phyloP scores from a whole-genome alignment of 352 stramenopile genomes.

The Phytophthora multivora region DNA sequence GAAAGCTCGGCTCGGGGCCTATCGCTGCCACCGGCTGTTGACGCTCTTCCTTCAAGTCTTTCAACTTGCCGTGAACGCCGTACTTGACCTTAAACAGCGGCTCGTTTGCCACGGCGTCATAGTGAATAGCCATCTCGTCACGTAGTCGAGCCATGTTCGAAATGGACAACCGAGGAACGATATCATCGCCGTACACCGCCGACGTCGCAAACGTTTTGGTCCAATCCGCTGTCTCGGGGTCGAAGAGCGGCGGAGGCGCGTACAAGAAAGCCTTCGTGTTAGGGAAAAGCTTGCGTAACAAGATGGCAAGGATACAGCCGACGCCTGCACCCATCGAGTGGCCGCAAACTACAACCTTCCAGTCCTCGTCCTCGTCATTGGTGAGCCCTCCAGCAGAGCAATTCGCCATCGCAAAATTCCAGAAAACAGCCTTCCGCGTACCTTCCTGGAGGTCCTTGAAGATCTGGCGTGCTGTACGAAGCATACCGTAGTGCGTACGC shows the following conservation, averaged over 20 bases:
- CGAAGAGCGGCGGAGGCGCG: slow-evolving; percentile 67
- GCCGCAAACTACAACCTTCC: slow-evolving; percentile 76
- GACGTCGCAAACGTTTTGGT: slow-evolving; percentile 73
- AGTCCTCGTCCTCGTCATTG: slow-evolving; percentile 32
- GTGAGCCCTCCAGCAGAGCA: slow-evolving; percentile 32
- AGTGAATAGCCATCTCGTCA: slow-evolving; percentile 73
- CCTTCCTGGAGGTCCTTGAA: slow-evolving; percentile 65
- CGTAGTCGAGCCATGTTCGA: slow-evolving; percentile 68
- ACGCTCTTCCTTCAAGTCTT: slow-evolving; percentile 40
- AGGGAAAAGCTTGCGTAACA: slow-evolving; percentile 64
- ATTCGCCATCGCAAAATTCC: slow-evolving; percentile 64
- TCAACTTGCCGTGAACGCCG: slow-evolving; percentile 44
- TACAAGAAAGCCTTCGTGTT: slow-evolving; percentile 67
- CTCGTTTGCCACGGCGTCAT: slow-evolving; percentile 68
- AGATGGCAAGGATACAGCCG: slow-evolving; percentile 63
- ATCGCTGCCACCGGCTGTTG: slow-evolving; percentile 22
- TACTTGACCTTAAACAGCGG: slow-evolving; percentile 64
- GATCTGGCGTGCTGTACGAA: slow-evolving; percentile 67
- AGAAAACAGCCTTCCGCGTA: slow-evolving; percentile 62
- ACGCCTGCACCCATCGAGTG: slow-evolving; percentile 88
- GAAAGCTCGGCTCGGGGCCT: slow-evolving; percentile 15
- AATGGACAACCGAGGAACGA: slow-evolving; percentile 71
- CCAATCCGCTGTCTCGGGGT: slow-evolving; percentile 59
- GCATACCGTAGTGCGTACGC: slow-evolving; percentile 73
- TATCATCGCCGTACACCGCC: slow-evolving; percentile 72